Base-by-base conservation (phyloP, 441 rosid species). In the Cnidoscolus chayamansa region DNA sequence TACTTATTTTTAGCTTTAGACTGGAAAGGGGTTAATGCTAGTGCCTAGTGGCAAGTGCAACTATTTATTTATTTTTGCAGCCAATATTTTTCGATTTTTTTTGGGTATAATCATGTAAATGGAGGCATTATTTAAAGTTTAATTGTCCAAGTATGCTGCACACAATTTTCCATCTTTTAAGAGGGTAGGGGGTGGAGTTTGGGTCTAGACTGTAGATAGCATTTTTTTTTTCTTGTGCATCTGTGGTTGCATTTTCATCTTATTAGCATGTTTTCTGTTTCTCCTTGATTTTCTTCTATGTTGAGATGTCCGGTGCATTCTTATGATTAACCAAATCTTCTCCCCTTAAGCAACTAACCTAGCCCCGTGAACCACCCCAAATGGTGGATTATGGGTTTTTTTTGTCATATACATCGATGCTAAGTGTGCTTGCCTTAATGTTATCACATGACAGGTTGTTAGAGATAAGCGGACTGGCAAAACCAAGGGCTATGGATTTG, bases 391-490 rank as follows among this genome's bases (percentile, higher is more conserved):
- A 25, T 43, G 59, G 69, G 54, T 30, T 57, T 15, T 31, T 25
- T 9, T 25, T 64, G 47, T 65, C 31, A 31, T 47, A 56, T 25
- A 25, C 25, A 25, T 65, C 17, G 2, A 54, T 30, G 79, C 32
- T 30, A 61, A 66, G 68, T 51, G n/a, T 67, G 17, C 63, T 35
- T 56, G 16, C 50, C 13, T 70, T 49, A 31, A 37, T 57, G 25
- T 48, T 4, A 50, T 32, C 40, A 47, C 58, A 59, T 75, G 53
- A 62, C 77, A 94, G 99, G 98, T 94, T 67, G 93, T 92, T 19
- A 88, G 99, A 81, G 98, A 94, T 76, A 94, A 94, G 85, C 83
- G 97, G 58, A 92, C 96, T 5, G 97, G 99, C 32, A 94, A 94
- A 84, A 94, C 98, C 57, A 94, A 86, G 81, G 99, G 99, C 60